Evolutionary conservation across 176 grass and related monocot genomes (phyloP).

Genomic region (Zizania latifolia): DNA sequence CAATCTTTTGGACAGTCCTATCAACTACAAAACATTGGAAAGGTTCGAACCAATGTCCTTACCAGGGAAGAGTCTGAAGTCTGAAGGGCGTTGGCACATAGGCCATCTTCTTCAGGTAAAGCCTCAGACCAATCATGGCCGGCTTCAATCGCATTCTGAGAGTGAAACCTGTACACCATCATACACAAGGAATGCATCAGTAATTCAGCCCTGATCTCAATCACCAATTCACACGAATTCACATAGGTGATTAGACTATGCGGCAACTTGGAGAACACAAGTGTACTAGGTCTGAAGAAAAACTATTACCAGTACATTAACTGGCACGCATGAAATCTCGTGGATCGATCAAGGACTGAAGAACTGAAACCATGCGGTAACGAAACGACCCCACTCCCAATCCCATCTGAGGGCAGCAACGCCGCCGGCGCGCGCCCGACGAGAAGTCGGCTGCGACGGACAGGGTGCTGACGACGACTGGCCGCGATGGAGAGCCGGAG

Average conservation of each 20-base stretch:
- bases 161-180: too few species aligned
- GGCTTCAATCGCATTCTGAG: background rate
- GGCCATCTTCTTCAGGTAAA: background rate
- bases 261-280: too few species aligned
- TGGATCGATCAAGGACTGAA: too few species aligned
- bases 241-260: too few species aligned
- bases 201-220: background rate
- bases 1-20: background rate
- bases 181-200: background rate
- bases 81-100: background rate
- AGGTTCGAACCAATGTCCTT: background rate
- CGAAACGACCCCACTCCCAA: too few species aligned
- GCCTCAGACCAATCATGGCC: background rate
- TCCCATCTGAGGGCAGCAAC: too few species aligned
- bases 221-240: background rate
- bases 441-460: too few species aligned
- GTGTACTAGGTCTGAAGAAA: too few species aligned
- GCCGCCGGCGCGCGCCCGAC: too few species aligned
- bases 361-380: too few species aligned
- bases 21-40: background rate
- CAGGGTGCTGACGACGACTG: too few species aligned
- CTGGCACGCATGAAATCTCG: background rate
- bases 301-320: background rate
- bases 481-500: too few species aligned
- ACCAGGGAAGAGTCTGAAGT: background rate